Evolutionary conservation across 2,329 filamentous ascomycete genomes (phyloP).

Genomic region (Monosporascus ibericus): DNA sequence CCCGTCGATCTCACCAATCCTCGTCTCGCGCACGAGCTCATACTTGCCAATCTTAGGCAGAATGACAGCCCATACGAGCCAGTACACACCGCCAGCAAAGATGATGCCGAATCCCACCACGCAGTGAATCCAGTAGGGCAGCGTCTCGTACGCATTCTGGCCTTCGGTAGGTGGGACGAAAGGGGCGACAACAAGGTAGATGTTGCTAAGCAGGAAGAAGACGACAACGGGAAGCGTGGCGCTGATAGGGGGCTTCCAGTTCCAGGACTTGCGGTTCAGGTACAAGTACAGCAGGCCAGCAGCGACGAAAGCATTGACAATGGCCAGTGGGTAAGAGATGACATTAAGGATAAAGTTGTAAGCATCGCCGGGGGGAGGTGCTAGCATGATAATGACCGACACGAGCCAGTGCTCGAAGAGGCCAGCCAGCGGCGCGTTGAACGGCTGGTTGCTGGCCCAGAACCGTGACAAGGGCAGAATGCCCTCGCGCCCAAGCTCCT

Average conservation of each 20-base stretch:
- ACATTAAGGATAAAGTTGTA: conserved; percentile 62
- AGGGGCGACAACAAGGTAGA: conserved; percentile 46
- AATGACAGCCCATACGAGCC: conserved; percentile 45
- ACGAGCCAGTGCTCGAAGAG: conserved; percentile 61
- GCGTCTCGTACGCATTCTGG: conserved; percentile 38
- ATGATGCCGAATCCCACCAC: conserved; percentile 48
- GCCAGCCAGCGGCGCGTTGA: conserved; percentile 55
- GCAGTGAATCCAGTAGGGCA: conserved; percentile 52
- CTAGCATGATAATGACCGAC: conserved; percentile 58
- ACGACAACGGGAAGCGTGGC: conserved; percentile 41
- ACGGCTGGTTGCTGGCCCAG: conserved; percentile 65
- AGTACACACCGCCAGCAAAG: conserved; percentile 45
- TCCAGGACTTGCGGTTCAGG: conserved; percentile 37
- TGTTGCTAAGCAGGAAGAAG: conserved; percentile 43
- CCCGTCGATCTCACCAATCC: conserved; percentile 20
- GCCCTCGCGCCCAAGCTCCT: conserved; percentile 65
- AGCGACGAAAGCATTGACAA: conserved; percentile 47
- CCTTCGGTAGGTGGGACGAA: conserved; percentile 47
- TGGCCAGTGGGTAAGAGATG: conserved; percentile 47
- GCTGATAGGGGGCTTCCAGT: conserved; percentile 48
- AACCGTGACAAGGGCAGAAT: conserved; percentile 59
- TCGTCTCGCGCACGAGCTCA: conserved; percentile 38
- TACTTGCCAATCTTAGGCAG: conserved; percentile 44
- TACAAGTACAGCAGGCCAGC: conserved; percentile 47
- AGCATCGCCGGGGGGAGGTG: conserved; percentile 60